A percentile compares a stretch with the other conserved stretches of the same genome.
Conservation (phyloP, 441 rosid genomes). For the Populus hybrid region DNA sequence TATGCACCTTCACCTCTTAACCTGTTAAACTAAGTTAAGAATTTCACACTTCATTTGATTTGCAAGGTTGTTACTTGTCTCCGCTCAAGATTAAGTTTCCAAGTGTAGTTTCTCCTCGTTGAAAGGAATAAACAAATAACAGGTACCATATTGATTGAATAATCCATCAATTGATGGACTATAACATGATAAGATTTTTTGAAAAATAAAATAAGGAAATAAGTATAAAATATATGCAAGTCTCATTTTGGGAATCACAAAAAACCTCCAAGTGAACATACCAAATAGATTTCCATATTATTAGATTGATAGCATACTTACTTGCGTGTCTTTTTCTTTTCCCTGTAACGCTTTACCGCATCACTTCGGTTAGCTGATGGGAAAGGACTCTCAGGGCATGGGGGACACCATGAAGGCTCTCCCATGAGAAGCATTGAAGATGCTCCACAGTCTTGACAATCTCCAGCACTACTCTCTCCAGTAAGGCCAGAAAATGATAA, state of each 20-base stretch:
- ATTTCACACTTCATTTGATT: no score
- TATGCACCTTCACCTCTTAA: no score
- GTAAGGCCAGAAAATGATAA: slow-evolving; percentile 92
- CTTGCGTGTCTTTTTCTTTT: slow-evolving; percentile 94
- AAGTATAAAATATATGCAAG: not conserved
- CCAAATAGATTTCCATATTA: not conserved
- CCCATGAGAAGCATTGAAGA: slow-evolving; percentile 74
- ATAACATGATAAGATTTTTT: not conserved
- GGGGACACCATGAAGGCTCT: slow-evolving; percentile 92
- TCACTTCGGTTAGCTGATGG: slow-evolving; percentile 65
- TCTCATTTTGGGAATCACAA: not conserved
- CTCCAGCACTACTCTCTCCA: slow-evolving; percentile 77
- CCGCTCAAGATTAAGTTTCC: no score
- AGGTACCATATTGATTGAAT: no score
- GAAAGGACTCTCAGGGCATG: slow-evolving; percentile 52
- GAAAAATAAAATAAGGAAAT: not conserved
- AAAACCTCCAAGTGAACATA: not conserved
- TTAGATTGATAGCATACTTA: slow-evolving; percentile 33
- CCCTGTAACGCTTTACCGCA: slow-evolving; percentile 96
- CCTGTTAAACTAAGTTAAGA: no score
- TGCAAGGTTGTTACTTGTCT: no score
- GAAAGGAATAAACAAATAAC: no score
- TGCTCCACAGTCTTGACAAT: slow-evolving; percentile 93
- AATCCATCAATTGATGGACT: no score
- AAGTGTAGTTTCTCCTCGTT: no score